Base-by-base conservation (phyloP, 2,329 filamentous ascomycete species). In the Talaromyces sp. region DNA sequence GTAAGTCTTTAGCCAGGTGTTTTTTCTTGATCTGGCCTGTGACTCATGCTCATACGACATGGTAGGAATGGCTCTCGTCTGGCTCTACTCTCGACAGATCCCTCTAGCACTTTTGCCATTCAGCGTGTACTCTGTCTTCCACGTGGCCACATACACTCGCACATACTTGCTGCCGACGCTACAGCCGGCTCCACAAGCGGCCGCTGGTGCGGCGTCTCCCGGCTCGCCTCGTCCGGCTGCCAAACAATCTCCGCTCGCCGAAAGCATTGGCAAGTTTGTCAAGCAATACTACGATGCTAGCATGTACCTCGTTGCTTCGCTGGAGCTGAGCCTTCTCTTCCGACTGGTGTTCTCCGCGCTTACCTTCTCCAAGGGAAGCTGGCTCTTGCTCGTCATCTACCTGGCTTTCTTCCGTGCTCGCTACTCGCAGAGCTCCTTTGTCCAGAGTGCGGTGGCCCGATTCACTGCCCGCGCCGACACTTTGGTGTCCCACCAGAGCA, bases 271-370 rank as follows among this genome's bases (percentile, higher is more conserved):
- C 68, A 84, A 84, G 70, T 99, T 99, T 71, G 92, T 99, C 76
- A 98, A 98, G 86, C 86, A 92, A 75, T 97, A 98, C 85, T 99
- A 99, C 74, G 95, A 99, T 75, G 80, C 86, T 63, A 96, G 91
- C 77, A 99, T 99, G 95, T 90, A 89, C 61, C 81, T 98, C 63
- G 95, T 99, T 32, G 89, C 93, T 41, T 81, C 83, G 53, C 89
- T 99, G 62, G 95, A 99, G 81, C 91, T 98, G 67, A 78, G 85
- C 46, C 86, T 98, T 62, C 96, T 93, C 88, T 80, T 89, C 77
- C 91, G 95, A 71, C 80, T 99, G 59, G 72, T 96, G 55, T 78
- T 92, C 58, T 89, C 90, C 32, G 91, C 91, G 64, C 78, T 98
- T 64, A 82, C 96, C 68, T 98, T 98, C 85, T 87, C 88, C 79